phyloP scores from a whole-genome alignment of 164 flowering plant genomes.

The Litsea cubeba region DNA sequence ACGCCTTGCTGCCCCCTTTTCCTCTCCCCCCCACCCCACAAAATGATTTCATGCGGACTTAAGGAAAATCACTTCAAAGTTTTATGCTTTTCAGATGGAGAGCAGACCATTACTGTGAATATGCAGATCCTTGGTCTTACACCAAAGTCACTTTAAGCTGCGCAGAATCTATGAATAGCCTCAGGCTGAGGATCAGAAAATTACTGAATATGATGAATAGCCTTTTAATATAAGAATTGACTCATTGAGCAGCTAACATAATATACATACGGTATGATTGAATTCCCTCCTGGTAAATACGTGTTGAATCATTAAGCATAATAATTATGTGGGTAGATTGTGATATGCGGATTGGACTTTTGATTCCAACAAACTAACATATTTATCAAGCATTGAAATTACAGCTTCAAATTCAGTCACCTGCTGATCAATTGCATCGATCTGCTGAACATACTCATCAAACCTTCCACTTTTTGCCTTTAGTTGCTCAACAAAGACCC shows the following conservation, averaged over 20 bases:
- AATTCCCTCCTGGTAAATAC: background rate
- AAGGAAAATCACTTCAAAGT: no score
- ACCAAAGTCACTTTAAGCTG: no score
- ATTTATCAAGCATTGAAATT: constrained; percentile 66
- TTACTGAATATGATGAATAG: background rate
- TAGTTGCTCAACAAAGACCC: constrained; percentile 88
- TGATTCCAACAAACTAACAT: constrained; percentile 61
- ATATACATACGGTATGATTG: background rate
- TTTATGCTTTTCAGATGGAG: no score
- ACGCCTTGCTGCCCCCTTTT: no score
- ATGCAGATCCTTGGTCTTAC: no score
- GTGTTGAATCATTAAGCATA: background rate
- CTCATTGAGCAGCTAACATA: background rate
- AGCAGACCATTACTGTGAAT: no score
- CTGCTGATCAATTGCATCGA: constrained; percentile 75
- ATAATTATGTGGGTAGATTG: background rate
- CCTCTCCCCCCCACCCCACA: no score
- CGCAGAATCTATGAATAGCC: background rate
- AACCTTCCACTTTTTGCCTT: constrained; percentile 64
- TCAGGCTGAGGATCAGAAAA: background rate
- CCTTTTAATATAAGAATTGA: background rate
- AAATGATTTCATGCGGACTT: no score
- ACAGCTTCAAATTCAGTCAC: constrained; percentile 84
- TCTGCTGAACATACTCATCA: constrained; percentile 71
- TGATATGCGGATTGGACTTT: constrained; percentile 37